Percentiles rank a stretch among this genome's conserved stretches.
These are phyloP conservation scores for Keithomyces neogunnii DNA, from an alignment of 2,329 filamentous ascomycete species.

Conservation along the genomic window DNA sequence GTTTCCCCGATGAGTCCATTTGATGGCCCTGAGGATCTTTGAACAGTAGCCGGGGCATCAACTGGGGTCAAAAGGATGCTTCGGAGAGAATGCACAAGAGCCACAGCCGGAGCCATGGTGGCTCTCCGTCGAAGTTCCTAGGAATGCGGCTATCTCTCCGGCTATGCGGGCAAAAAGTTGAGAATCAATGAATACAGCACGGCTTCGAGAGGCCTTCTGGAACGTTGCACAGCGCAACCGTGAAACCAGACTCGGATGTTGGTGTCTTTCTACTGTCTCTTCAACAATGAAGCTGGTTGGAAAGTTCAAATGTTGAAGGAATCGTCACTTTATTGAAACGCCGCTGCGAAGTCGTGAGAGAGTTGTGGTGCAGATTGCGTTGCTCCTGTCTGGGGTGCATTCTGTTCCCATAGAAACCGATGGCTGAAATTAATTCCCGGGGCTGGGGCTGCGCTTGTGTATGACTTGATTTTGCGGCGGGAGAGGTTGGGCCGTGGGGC, in stretches of 20 bases:
- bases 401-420: conserved; percentile 21
- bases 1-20: conserved; percentile 34
- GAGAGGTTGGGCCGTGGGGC: conserved; percentile 2
- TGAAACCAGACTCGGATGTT: not conserved
- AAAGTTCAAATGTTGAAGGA: not conserved
- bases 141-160: not conserved
- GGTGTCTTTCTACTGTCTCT: not conserved
- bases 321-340: not conserved
- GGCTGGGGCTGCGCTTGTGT: conserved; percentile 14
- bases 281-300: too few relatives aligned
- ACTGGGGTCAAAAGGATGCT: conserved; percentile 17
- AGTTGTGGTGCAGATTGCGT: not conserved
- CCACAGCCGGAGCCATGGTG: conserved; percentile 33
- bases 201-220: not conserved
- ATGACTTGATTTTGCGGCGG: too few relatives aligned
- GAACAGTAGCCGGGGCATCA: conserved; percentile 7
- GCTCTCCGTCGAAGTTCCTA: conserved; percentile 9
- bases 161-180: not conserved
- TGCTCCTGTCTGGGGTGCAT: not conserved
- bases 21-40: conserved; percentile 17
- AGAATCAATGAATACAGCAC: not conserved
- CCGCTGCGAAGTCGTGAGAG: not conserved
- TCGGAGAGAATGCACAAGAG: conserved; percentile 18
- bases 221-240: not conserved
- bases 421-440: conserved; percentile 14